phyloP scores from a whole-genome alignment of 768 basidiomycete genomes.

The Rhodotorula toruloides region DNA sequence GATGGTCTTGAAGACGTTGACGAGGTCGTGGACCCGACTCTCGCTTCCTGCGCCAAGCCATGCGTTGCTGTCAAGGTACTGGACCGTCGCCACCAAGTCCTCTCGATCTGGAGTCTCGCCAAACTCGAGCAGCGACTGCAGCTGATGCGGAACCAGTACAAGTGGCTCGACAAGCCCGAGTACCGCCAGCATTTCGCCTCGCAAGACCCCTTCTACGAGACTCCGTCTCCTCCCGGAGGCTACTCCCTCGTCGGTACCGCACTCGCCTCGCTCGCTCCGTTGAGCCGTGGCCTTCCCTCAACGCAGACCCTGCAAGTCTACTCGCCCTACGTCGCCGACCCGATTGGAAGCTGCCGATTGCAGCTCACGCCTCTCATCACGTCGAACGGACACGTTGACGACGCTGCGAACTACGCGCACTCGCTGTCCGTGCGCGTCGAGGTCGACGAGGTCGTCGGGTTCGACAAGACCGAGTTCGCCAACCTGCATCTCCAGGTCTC shows the following conservation, averaged over 20 bases:
- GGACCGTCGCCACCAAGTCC: slow-evolving; percentile 76
- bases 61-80: slow-evolving; percentile 84
- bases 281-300: slow-evolving; percentile 55
- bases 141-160: slow-evolving; percentile 86
- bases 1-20: slow-evolving; percentile 86
- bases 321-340: slow-evolving; percentile 88
- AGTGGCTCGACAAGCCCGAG: slow-evolving; percentile 83
- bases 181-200: slow-evolving; percentile 91
- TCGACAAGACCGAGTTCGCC: slow-evolving; percentile 83
- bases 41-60: slow-evolving; percentile 68
- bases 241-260: slow-evolving; percentile 92
- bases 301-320: slow-evolving; percentile 74
- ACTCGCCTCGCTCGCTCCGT: slow-evolving; percentile 70
- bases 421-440: slow-evolving; percentile 67
- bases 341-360: slow-evolving; percentile 88
- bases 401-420: not conserved
- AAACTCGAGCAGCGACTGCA: slow-evolving; percentile 80
- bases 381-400: slow-evolving; percentile 39
- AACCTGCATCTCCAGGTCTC: slow-evolving; percentile 80
- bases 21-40: slow-evolving; percentile 77
- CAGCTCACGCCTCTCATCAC: slow-evolving; percentile 68
- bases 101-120: slow-evolving; percentile 87
- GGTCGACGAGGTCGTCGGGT: slow-evolving; percentile 79
- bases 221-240: slow-evolving; percentile 59
- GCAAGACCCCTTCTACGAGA: slow-evolving; percentile 87